A percentile compares a stretch with the other conserved stretches of the same genome.
phyloP scores from a whole-genome alignment of 2,329 filamentous ascomycete species.

The Emericellopsis cladophorae region DNA sequence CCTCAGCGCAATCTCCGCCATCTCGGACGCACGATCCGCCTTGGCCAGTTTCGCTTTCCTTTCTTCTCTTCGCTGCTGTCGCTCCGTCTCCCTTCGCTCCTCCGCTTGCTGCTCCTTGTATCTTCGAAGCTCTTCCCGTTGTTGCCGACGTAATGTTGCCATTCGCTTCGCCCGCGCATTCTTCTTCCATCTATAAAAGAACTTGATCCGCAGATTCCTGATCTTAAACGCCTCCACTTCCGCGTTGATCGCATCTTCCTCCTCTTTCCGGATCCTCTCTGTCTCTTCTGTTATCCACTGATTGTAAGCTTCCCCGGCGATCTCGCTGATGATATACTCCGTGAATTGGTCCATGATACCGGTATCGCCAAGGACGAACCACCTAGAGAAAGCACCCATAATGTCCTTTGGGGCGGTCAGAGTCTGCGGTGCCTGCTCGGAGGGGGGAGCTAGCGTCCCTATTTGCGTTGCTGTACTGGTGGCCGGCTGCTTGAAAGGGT shows the following conservation, averaged over 20 bases:
- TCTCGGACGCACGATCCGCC: constrained; percentile 19
- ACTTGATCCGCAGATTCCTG: constrained; percentile 38
- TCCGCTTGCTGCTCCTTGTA: constrained; percentile 27
- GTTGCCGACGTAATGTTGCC: constrained; percentile 35
- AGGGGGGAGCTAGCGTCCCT: neutral
- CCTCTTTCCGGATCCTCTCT: constrained; percentile 28
- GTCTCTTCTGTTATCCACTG: constrained; percentile 25
- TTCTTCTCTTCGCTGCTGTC: constrained; percentile 4
- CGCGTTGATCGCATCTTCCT: constrained; percentile 31
- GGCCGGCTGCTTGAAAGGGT: too few species aligned
- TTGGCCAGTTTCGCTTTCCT: constrained; percentile 7
- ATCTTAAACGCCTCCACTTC: constrained; percentile 33
- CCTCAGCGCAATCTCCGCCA: constrained; percentile 18
- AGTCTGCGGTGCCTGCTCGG: neutral
- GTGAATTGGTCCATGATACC: constrained; percentile 40
- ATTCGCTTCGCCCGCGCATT: constrained; percentile 33
- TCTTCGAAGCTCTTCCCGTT: constrained; percentile 34
- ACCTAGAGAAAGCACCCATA: constrained; percentile 36
- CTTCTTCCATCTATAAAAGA: constrained; percentile 43
- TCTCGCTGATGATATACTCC: constrained; percentile 27
- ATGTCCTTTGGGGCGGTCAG: constrained; percentile 19
- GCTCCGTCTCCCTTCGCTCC: constrained; percentile 18
- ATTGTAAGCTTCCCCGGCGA: constrained; percentile 28
- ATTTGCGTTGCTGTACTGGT: too few species aligned
- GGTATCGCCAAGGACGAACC: constrained; percentile 40